Base-by-base conservation (phyloP, 2,329 filamentous ascomycete species). In the Botrytis pseudocinerea region DNA sequence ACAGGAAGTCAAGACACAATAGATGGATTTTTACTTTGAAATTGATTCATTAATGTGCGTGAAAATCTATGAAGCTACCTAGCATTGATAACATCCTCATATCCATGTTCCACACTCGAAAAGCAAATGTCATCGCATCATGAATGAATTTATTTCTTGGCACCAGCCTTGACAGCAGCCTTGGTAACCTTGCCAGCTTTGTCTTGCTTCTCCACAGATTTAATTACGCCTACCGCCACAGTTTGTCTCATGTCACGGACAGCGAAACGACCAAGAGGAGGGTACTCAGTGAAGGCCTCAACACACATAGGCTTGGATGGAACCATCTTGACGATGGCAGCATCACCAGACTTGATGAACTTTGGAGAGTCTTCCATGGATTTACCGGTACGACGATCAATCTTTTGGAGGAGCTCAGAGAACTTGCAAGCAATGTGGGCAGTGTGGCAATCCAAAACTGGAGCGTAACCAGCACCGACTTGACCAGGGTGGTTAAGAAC, bases 341-440 rank as follows among this genome's bases (percentile, higher is more conserved):
- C 95, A 86, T 99, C 96, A 92, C 96, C 96, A 83, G 95, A 98
- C 94, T 99, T 99, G 93, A 99, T 95, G 92, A 98, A 98, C 93
- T 99, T 99, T 88, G 96, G 96, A 83, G 83, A 85, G 85, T 88
- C 84, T 88, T 99, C 96, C 83, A 93, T 90, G 80, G 95, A 93
- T 92, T 99, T 99, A 86, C 96, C 96, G 85, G 96, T 98, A 94
- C 96, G 96, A 88, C 96, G 95, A 86, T 99, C 96, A 83, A 99
- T 99, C 95, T 99, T 99, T 93, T 98, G 94, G 80, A 95, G 89
- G 83, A 99, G 92, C 93, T 98, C 96, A 82, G 93, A 86, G 91
- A 99, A 99, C 93, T 98, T 98, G 96, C 96, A 99, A 83, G 96
- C 96, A 91, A 99, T 99, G 92, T 99, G 96, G 87, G 96, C 96